Evolutionary conservation across 345 rosid genomes (phyloP).

Genomic region (Erucastrum elatum): DNA sequence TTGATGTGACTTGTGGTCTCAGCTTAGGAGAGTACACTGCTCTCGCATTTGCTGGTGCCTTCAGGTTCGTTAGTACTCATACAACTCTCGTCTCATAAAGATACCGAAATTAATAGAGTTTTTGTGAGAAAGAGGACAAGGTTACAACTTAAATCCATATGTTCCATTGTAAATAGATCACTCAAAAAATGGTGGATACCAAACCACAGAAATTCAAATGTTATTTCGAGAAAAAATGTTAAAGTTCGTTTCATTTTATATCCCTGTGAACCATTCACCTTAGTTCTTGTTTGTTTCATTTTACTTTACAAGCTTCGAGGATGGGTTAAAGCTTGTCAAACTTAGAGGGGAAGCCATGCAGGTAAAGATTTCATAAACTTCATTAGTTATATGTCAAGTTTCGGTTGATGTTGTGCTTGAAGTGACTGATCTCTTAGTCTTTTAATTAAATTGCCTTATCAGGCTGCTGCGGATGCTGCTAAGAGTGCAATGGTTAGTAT

Average conservation of each 20-base stretch:
- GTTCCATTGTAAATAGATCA: no score
- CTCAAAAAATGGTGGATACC: neutral
- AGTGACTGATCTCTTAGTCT: no score
- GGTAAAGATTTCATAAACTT: constrained; percentile 41
- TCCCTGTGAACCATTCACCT: neutral
- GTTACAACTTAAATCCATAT: no score
- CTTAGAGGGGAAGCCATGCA: constrained; percentile 99
- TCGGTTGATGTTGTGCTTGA: no score
- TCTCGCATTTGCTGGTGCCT: constrained; percentile 91
- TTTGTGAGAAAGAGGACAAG: no score
- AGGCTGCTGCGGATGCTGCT: constrained; percentile 99
- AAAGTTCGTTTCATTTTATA: neutral
- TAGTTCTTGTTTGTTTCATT: constrained; percentile 14
- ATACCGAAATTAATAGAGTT: neutral
- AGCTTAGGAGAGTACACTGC: constrained; percentile 99
- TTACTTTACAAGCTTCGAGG: constrained; percentile 69
- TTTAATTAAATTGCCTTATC: constrained; percentile 3
- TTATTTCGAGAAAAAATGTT: neutral
- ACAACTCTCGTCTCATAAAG: neutral
- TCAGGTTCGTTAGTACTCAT: constrained; percentile 55
- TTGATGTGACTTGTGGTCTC: constrained; percentile 93
- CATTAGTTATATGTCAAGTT: no score
- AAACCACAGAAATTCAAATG: neutral
- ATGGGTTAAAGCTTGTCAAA: constrained; percentile 93
- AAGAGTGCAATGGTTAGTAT: constrained; percentile 95